Percentiles rank a stretch among this genome's conserved stretches.
Conservation (phyloP, 2,329 filamentous ascomycete species). For the Beauveria pseudobassiana region DNA sequence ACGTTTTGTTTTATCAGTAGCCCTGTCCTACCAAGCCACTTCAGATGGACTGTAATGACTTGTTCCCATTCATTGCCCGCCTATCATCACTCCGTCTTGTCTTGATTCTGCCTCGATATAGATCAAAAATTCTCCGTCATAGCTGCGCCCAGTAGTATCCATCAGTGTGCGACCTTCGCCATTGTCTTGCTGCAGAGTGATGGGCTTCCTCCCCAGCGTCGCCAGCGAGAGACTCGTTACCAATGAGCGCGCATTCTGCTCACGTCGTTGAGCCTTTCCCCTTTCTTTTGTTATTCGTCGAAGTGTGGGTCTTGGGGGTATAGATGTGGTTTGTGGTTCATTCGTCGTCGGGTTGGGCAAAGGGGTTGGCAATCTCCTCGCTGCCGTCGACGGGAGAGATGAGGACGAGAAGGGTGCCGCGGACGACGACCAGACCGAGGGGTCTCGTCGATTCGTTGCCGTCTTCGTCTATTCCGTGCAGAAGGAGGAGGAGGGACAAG, state of each 20-base stretch:
- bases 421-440: slow-evolving; percentile 80
- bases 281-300: not conserved
- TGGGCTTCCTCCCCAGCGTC: no score
- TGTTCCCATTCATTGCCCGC: no score
- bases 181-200: no score
- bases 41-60: no score
- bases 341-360: slow-evolving; percentile 65
- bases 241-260: no score
- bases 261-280: no score
- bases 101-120: not conserved
- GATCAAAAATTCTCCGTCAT: not conserved
- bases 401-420: slow-evolving; percentile 85
- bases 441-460: slow-evolving; percentile 77
- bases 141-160: not conserved
- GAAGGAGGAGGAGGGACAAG: not conserved
- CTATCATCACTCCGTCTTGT: not conserved
- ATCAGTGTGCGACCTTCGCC: not conserved
- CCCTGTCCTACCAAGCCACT: no score
- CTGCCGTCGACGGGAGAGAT: slow-evolving; percentile 91
- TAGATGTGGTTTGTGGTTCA: not conserved
- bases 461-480: slow-evolving; percentile 63
- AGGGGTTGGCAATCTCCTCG: slow-evolving; percentile 93
- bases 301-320: no score
- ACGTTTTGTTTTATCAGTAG: no score
- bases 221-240: no score